Conservation (phyloP, 78 protist genomes). For the Speleostelium caveatum region DNA sequence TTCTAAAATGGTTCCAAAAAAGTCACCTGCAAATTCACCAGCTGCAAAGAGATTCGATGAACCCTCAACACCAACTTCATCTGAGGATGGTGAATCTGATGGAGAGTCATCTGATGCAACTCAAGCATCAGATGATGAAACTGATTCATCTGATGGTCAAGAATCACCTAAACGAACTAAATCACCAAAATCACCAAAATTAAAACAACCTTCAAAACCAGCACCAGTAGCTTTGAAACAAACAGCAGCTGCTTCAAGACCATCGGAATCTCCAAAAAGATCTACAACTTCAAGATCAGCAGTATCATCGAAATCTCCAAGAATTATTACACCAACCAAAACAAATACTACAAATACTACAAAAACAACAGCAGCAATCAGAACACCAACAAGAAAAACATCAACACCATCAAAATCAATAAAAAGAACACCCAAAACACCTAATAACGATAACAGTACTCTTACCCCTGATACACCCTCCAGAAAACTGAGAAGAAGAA, state of each 20-base stretch:
- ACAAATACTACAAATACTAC: not conserved
- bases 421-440: too few species aligned
- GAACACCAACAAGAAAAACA: not conserved
- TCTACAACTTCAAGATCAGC: too few species aligned
- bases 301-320: too few species aligned
- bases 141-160: not conserved
- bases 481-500: slow-evolving; percentile 5
- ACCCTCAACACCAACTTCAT: not conserved
- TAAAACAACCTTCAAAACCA: too few species aligned
- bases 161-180: not conserved
- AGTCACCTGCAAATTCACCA: not conserved
- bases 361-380: not conserved
- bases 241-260: too few species aligned
- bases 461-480: too few species aligned
- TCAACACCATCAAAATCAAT: too few species aligned
- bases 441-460: too few species aligned
- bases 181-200: too few species aligned
- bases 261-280: too few species aligned
- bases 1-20: not conserved
- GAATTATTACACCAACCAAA: not conserved
- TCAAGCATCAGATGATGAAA: not conserved
- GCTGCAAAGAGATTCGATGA: not conserved
- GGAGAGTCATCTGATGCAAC: not conserved
- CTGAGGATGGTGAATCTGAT: not conserved
- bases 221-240: too few species aligned